Evolutionary conservation across 2,329 filamentous ascomycete species (phyloP).

Genomic region (Phymatotrichopsis omnivora): DNA sequence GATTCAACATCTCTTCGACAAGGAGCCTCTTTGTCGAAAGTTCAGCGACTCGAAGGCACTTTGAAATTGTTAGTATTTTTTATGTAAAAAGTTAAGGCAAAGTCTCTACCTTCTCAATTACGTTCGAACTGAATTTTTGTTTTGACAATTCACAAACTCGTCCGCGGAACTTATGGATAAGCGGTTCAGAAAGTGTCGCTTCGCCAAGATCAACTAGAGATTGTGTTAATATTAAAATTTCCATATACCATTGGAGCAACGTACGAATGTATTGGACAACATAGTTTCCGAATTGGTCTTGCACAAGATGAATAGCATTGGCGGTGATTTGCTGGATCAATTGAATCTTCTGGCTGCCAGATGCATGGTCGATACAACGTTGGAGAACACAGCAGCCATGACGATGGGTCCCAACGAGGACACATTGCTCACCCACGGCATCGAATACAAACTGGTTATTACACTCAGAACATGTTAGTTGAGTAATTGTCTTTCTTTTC

Average conservation of each 20-base stretch:
- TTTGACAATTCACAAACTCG: slow-evolving; percentile 65
- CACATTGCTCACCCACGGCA: slow-evolving; percentile 75
- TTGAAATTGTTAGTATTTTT: slow-evolving; percentile 11
- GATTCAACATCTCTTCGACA: slow-evolving; percentile 61
- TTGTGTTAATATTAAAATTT: slow-evolving; percentile 1
- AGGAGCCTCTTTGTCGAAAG: slow-evolving; percentile 70
- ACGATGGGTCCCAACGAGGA: slow-evolving; percentile 89
- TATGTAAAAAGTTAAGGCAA: neutral
- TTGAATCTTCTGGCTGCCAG: slow-evolving; percentile 76
- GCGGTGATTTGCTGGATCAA: slow-evolving; percentile 79
- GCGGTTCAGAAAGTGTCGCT: slow-evolving; percentile 72
- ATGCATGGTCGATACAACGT: slow-evolving; percentile 94
- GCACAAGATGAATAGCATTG: slow-evolving; percentile 78
- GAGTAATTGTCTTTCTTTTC: neutral
- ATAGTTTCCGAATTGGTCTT: slow-evolving; percentile 97
- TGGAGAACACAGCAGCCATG: slow-evolving; percentile 97
- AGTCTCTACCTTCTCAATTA: slow-evolving; percentile 74
- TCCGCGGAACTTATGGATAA: slow-evolving; percentile 70
- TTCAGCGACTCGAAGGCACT: slow-evolving; percentile 71
- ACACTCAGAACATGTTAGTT: slow-evolving; percentile 14
- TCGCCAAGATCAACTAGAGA: slow-evolving; percentile 68
- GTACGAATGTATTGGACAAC: slow-evolving; percentile 86
- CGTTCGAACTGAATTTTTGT: slow-evolving; percentile 99
- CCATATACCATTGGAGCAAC: slow-evolving; percentile 4
- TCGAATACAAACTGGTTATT: slow-evolving; percentile 71